A percentile compares a stretch with the other conserved stretches of the same genome.
Evolutionary conservation across 352 stramenopile genomes (phyloP).

Genomic region (Globisporangium cederbergense): DNA sequence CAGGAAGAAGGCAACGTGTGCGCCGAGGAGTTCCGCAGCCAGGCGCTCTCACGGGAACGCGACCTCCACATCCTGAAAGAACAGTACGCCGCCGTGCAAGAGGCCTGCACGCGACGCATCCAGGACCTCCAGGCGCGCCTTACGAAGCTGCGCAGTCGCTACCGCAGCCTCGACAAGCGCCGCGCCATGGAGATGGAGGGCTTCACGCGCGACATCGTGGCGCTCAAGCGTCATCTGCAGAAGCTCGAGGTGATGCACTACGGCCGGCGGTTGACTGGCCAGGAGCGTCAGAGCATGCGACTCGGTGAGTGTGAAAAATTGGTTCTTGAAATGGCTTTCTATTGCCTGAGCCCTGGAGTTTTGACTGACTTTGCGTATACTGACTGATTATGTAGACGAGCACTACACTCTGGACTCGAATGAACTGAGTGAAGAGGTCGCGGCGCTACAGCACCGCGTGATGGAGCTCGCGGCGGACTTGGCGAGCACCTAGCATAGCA

Average conservation of each 20-base stretch:
- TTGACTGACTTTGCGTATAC: not conserved
- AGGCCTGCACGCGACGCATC: slow-evolving; percentile 63
- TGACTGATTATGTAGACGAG: slow-evolving; percentile 26
- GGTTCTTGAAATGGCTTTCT: not conserved
- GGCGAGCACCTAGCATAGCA: slow-evolving; percentile 28
- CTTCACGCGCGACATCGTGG: slow-evolving; percentile 63
- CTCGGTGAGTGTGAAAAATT: slow-evolving; percentile 23
- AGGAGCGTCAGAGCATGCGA: slow-evolving; percentile 45
- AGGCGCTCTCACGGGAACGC: slow-evolving; percentile 54
- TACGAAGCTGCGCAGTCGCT: slow-evolving; percentile 54
- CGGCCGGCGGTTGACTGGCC: slow-evolving; percentile 35
- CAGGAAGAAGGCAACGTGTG: slow-evolving; percentile 56
- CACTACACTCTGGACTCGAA: slow-evolving; percentile 52
- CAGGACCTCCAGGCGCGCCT: slow-evolving; percentile 67
- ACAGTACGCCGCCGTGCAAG: slow-evolving; percentile 73
- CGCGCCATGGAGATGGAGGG: slow-evolving; percentile 84
- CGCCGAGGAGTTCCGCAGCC: slow-evolving; percentile 49
- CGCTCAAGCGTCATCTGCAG: slow-evolving; percentile 62
- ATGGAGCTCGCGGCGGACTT: slow-evolving; percentile 57
- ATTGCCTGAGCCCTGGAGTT: not conserved
- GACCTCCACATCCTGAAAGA: slow-evolving; percentile 73
- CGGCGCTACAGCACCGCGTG: slow-evolving; percentile 53
- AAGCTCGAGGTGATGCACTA: slow-evolving; percentile 74
- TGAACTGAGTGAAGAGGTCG: slow-evolving; percentile 63
- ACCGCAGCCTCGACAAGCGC: slow-evolving; percentile 59